phyloP scores from a whole-genome alignment of 495 filamentous ascomycete genomes.

The Penicillium bovifimosum region DNA sequence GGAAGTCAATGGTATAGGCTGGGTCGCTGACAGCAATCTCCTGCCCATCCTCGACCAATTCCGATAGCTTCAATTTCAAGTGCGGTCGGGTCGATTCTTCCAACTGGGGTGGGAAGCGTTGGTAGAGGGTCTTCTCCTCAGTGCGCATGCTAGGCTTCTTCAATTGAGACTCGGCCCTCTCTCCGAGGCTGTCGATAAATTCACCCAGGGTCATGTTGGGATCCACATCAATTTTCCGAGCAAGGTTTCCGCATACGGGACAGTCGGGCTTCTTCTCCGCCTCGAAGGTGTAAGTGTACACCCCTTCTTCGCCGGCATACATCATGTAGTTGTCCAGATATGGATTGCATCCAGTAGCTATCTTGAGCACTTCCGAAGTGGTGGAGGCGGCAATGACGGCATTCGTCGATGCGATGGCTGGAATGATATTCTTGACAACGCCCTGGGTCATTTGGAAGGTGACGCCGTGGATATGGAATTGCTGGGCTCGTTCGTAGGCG shows the following conservation, averaged over 20 bases:
- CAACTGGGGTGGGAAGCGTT: conserved; percentile 73
- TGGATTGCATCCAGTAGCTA: conserved; percentile 75
- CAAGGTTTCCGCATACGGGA: conserved; percentile 83
- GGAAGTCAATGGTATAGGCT: conserved; percentile 70
- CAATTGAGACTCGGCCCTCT: conserved; percentile 76
- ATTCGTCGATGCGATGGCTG: conserved; percentile 96
- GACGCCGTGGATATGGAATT: conserved; percentile 89
- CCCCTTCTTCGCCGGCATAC: conserved; percentile 91
- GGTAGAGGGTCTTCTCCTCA: conserved; percentile 79
- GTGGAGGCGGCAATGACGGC: conserved; percentile 92
- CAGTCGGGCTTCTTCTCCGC: conserved; percentile 90
- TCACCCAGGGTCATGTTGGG: conserved; percentile 69
- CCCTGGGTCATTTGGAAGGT: conserved; percentile 97
- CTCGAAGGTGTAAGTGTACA: conserved; percentile 96
- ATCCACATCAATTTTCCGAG: conserved; percentile 66
- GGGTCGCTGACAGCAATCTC: conserved; percentile 80
- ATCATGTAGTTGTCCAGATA: conserved; percentile 96
- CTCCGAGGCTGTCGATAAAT: conserved; percentile 79
- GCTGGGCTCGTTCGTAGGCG: conserved; percentile 68
- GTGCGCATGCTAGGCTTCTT: conserved; percentile 87
- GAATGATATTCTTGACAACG: conserved; percentile 99
- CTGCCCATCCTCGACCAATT: conserved; percentile 60
- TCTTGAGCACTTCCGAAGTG: conserved; percentile 96
- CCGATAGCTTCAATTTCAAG: conserved; percentile 66
- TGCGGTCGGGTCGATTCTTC: conserved; percentile 79